Base-by-base conservation (phyloP, 192 early-diverging fungal species). In the Backusella luteola region DNA sequence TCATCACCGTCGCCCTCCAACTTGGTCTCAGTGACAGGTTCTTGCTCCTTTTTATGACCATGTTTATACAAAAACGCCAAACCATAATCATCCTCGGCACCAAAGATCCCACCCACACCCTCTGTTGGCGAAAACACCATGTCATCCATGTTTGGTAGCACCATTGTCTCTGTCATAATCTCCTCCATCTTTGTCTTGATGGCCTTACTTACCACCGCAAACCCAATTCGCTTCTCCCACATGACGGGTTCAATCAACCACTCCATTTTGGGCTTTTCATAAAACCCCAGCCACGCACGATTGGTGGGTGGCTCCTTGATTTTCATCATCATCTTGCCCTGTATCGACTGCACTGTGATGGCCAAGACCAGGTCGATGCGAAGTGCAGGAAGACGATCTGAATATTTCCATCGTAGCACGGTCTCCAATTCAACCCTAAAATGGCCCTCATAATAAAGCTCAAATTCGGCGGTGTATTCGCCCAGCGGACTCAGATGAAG, bases 111-210 rank as follows among this genome's bases (percentile, higher is more conserved):
- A 32, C 91, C 87, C 2, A 77, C 80, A 26, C 87, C 86, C 38
- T 79, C 53, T 3, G 90, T 83, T 21, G 87, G 83, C 85, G 94
- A 96, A 81, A 98, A 96, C 12, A 90, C 86, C 0, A 90, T 88
- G 75, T 96, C 94, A 80, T 98, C 96, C 91, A 98, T 93, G 73
- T 96, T 92, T 4, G 96, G 96, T 69, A 96, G 77, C 15, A 98
- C 93, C 74, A 98, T 83, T 11, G 92, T 90, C 53, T 92, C 91
- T 19, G 89, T 87, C 66, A 98, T 84, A 69, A 94, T 90, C 46
- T 96, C 94, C 79, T 94, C 89, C 39, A 98, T 89, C 77, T 95
- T 89, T 49, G 89, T 85, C 79, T 96, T 93, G 67, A 98, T 96
- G 0, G 93, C 90, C 59, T 91, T 91, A 66, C 95, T 89, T 3